Conservation (phyloP, 139 green algal species). For the Haematococcus sp. region DNA sequence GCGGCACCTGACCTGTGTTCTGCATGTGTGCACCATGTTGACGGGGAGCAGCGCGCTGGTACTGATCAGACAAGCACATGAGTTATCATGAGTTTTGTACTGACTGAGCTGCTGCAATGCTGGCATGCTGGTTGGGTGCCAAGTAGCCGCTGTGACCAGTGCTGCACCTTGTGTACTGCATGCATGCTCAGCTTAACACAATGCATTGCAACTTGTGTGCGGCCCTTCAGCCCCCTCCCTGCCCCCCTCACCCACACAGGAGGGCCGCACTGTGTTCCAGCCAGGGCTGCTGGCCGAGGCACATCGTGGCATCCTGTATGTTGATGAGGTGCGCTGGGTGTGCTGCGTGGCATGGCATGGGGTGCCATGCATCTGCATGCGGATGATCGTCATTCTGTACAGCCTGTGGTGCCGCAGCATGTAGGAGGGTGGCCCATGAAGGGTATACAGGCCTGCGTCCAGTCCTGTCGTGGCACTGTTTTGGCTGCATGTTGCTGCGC, state of each 20-base stretch:
- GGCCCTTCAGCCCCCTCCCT: neutral
- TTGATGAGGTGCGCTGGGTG: conserved; percentile 34
- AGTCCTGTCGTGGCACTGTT: too few species aligned
- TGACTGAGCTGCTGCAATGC: too few species aligned
- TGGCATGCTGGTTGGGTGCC: too few species aligned
- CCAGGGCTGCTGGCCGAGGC: conserved; percentile 95
- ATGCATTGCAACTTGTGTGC: neutral
- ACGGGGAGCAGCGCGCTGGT: too few species aligned
- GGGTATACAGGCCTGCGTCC: too few species aligned
- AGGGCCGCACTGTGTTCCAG: conserved; percentile 97
- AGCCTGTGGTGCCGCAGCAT: neutral
- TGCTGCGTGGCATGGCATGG: neutral
- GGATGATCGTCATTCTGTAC: neutral
- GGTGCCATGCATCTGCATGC: neutral
- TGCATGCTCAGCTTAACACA: neutral
- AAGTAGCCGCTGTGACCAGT: too few species aligned
- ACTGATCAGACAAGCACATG: too few species aligned
- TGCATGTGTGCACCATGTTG: too few species aligned
- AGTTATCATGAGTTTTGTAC: too few species aligned
- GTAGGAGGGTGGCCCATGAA: neutral
- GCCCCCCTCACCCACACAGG: conserved; percentile 37
- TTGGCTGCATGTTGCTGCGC: too few species aligned
- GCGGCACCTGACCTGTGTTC: too few species aligned
- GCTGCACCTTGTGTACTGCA: too few species aligned
- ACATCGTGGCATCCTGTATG: conserved; percentile 77